A percentile compares a stretch with the other conserved stretches of the same genome.
These are phyloP conservation scores for Candida michaelii DNA, from an alignment of 805 yeast species.

Conservation along the genomic window DNA sequence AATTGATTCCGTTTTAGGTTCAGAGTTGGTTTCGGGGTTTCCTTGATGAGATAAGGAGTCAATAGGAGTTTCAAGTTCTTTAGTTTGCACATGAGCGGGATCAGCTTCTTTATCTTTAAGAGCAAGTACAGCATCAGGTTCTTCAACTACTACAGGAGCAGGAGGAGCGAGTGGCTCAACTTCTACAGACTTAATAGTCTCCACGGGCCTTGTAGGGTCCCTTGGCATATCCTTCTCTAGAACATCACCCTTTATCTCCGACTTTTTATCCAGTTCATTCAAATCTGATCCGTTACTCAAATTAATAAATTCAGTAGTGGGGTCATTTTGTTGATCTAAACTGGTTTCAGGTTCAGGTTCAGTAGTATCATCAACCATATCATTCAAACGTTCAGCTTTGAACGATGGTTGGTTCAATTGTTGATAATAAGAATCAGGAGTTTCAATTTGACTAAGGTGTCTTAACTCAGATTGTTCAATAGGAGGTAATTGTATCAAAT, in stretches of 20 bases:
- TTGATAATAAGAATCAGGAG: constrained; percentile 3
- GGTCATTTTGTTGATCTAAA: constrained; percentile 1
- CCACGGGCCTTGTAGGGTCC: no score
- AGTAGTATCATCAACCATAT: neutral
- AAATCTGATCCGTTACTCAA: constrained; percentile 2
- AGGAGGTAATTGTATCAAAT: neutral
- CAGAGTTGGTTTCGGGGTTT: no score
- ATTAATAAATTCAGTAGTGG: constrained; percentile 1
- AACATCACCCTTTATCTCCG: neutral
- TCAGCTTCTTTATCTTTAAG: neutral
- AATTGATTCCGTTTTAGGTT: no score
- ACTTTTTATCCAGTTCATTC: constrained; percentile 1
- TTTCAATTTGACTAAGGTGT: neutral
- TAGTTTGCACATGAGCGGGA: no score
- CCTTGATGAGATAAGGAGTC: no score
- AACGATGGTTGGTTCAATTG: neutral
- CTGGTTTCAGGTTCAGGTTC: neutral
- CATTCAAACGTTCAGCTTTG: neutral
- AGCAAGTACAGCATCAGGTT: neutral
- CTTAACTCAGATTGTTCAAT: neutral
- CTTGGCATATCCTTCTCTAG: no score
- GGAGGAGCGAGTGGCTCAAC: no score
- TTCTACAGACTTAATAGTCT: neutral
- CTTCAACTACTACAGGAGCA: no score
- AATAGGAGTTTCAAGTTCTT: no score